These are phyloP conservation scores for Helenozyma baotianmanensis DNA, from an alignment of 805 yeast genomes.

Conservation along the genomic window DNA sequence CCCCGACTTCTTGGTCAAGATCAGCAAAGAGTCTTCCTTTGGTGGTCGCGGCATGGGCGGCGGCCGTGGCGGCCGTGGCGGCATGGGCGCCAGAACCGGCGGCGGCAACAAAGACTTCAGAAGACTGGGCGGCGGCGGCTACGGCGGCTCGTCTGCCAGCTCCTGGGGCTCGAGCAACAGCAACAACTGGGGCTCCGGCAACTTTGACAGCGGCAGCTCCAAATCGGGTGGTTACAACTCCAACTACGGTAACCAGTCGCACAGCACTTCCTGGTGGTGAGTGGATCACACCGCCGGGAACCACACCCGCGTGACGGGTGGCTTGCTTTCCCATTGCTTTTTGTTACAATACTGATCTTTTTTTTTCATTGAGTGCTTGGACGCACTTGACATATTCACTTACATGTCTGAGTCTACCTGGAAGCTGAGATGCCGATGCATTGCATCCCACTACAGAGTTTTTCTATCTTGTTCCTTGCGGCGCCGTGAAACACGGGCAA, in stretches of 20 bases:
- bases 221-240: slow-evolving; percentile 25
- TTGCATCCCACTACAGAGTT: slow-evolving; percentile 10
- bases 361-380: slow-evolving; percentile 3
- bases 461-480: slow-evolving; percentile 14
- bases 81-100: slow-evolving; percentile 49
- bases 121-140: slow-evolving; percentile 38
- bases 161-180: slow-evolving; percentile 16
- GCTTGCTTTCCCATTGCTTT: slow-evolving; percentile 12
- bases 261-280: slow-evolving; percentile 41
- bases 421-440: slow-evolving; percentile 10
- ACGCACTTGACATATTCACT: background rate
- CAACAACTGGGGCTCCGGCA: slow-evolving; percentile 18
- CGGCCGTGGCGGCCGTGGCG: slow-evolving; percentile 43
- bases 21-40: slow-evolving; percentile 69
- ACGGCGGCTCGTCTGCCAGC: slow-evolving; percentile 25
- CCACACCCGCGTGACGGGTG: slow-evolving; percentile 1
- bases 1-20: slow-evolving; percentile 79
- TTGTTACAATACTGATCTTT: slow-evolving; percentile 13
- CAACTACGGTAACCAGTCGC: slow-evolving; percentile 33
- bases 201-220: slow-evolving; percentile 20
- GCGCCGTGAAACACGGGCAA: slow-evolving; percentile 7
- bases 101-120: slow-evolving; percentile 48
- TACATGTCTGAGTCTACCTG: slow-evolving; percentile 12
- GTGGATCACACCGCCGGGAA: too few species aligned
- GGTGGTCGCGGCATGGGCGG: slow-evolving; percentile 39